phyloP scores from a whole-genome alignment of 768 basidiomycete genomes.

The Hortiboletus campestris region DNA sequence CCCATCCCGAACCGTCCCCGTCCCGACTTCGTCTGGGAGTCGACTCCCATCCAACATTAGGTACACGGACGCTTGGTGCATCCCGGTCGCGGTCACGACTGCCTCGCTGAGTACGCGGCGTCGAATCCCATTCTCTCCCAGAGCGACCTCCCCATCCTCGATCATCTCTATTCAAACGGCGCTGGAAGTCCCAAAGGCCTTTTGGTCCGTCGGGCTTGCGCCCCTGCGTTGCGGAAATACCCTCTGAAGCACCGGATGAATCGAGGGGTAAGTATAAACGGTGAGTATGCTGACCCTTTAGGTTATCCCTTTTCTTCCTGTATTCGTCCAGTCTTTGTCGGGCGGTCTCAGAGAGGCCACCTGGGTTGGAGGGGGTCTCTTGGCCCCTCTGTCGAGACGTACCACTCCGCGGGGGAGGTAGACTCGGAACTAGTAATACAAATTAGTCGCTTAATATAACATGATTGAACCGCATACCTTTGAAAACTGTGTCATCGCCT shows the following conservation, averaged over 20 bases:
- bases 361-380: conserved; percentile 92
- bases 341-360: conserved; percentile 79
- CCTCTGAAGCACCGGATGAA: conserved; percentile 46
- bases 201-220: conserved; percentile 56
- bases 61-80: conserved; percentile 83
- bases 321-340: conserved; percentile 74
- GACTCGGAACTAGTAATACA: conserved; percentile 59
- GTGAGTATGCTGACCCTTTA: conserved; percentile 46
- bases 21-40: conserved; percentile 66
- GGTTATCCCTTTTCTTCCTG: conserved; percentile 65
- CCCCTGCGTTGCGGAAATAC: conserved; percentile 62
- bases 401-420: conserved; percentile 58
- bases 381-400: conserved; percentile 73
- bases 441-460: neutral
- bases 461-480: conserved; percentile 53
- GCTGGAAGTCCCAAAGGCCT: conserved; percentile 90
- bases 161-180: conserved; percentile 81
- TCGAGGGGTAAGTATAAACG: neutral
- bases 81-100: conserved; percentile 45
- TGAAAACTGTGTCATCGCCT: conserved; percentile 73
- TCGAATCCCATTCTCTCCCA: conserved; percentile 53
- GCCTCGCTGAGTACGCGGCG: conserved; percentile 57
- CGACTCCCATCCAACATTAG: conserved; percentile 92
- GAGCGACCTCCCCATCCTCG: conserved; percentile 42
- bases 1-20: conserved; percentile 66